These are phyloP conservation scores for Vitis amurensis DNA, from an alignment of 164 flowering plant genomes.

Conservation along the genomic window DNA sequence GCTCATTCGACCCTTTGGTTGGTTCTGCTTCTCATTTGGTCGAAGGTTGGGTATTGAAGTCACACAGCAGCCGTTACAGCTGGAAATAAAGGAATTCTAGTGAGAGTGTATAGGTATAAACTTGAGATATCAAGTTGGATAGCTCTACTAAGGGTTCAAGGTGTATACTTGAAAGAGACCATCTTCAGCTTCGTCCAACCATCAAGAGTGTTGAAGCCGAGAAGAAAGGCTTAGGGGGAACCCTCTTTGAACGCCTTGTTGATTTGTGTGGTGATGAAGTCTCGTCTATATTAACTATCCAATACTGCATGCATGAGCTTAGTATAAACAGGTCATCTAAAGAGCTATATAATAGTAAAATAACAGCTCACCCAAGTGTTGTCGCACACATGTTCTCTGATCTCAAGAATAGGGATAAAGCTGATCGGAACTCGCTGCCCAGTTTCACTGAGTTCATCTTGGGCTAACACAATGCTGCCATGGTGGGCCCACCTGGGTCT, in stretches of 20 bases:
- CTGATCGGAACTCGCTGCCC: no score
- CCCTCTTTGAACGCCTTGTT: slow-evolving; percentile 59
- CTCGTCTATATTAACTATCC: slow-evolving; percentile 89
- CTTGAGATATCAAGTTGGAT: slow-evolving; percentile 98
- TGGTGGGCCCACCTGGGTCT: no score
- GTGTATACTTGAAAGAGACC: slow-evolving; percentile 63
- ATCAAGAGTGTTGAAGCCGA: slow-evolving; percentile 97
- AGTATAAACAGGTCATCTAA: slow-evolving; percentile 47
- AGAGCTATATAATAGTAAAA: slow-evolving; percentile 80
- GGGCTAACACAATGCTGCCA: no score
- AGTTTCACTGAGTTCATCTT: no score
- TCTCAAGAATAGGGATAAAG: slow-evolving; percentile 43
- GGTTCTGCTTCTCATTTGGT: no score
- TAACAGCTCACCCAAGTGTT: slow-evolving; percentile 92
- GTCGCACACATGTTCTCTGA: slow-evolving; percentile 86
- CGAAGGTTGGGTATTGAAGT: no score
- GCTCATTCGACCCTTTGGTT: no score
- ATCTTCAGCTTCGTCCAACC: slow-evolving; percentile 99
- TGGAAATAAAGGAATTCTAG: no score
- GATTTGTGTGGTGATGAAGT: slow-evolving; percentile 67
- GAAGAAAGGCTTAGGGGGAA: slow-evolving; percentile 91
- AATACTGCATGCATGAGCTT: slow-evolving; percentile 97
- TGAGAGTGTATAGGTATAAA: no score
- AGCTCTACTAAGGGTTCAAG: slow-evolving; percentile 60
- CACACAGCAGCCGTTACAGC: no score